phyloP scores from a whole-genome alignment of 75 land plant species.

The Cryptomeria japonica region DNA sequence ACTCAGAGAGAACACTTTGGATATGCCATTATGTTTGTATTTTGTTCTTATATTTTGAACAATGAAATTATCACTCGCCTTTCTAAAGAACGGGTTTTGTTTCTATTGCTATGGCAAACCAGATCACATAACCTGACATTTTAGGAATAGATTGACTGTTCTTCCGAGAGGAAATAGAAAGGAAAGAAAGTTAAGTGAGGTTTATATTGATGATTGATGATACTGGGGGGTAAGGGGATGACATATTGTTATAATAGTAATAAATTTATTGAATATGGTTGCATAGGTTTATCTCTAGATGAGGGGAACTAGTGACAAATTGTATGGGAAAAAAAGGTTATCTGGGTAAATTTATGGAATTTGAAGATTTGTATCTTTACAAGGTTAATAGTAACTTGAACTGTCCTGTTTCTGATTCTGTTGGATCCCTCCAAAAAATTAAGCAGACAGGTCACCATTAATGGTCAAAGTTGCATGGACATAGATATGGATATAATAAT shows the following conservation, averaged over 20 bases:
- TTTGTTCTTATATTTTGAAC: background rate
- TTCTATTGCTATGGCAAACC: background rate
- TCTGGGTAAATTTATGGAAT: background rate
- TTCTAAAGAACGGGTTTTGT: background rate
- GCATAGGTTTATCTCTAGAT: background rate
- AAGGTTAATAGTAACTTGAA: background rate
- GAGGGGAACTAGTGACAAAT: background rate
- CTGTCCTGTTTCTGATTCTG: background rate
- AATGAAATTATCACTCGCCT: background rate
- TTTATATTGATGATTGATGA: background rate
- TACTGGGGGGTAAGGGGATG: background rate
- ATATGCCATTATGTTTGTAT: background rate
- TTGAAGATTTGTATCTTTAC: background rate
- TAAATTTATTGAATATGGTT: background rate
- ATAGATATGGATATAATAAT: too few species aligned
- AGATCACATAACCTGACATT: background rate
- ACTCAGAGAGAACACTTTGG: background rate
- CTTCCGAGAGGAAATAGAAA: too few species aligned
- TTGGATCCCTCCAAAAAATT: background rate
- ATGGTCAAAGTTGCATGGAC: too few species aligned
- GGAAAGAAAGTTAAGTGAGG: too few species aligned
- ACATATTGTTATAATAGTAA: too few species aligned
- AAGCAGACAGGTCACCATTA: background rate
- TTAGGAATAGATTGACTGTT: background rate
- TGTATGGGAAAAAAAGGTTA: background rate